Evolutionary conservation across 2,329 filamentous ascomycete species (phyloP).

Genomic region (Calycina herbarum): DNA sequence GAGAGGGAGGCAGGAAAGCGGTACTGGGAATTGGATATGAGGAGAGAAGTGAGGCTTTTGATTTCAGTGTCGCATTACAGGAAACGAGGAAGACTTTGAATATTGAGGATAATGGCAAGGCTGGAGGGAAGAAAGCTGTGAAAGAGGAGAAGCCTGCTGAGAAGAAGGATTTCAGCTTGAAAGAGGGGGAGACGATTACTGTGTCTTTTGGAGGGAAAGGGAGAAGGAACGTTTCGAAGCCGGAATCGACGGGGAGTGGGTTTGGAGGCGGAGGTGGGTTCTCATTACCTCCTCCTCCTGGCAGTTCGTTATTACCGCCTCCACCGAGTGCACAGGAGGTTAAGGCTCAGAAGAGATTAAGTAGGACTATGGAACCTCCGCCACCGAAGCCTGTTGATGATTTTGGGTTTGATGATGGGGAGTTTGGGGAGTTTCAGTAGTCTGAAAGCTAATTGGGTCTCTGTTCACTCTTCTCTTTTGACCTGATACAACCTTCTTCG

Average conservation of each 20-base stretch:
- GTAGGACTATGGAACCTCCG: conserved; percentile 49
- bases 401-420: conserved; percentile 81
- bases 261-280: conserved; percentile 46
- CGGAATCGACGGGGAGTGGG: conserved; percentile 30
- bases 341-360: conserved; percentile 59
- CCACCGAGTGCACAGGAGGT: conserved; percentile 63
- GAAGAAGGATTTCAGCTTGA: conserved; percentile 78
- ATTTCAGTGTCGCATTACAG: conserved; percentile 78
- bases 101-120: conserved; percentile 48
- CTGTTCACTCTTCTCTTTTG: too few species aligned
- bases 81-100: conserved; percentile 72
- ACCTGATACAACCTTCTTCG: too few species aligned
- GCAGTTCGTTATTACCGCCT: conserved; percentile 55
- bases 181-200: conserved; percentile 86
- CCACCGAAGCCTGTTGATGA: conserved; percentile 51
- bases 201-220: conserved; percentile 67
- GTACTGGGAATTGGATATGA: conserved; percentile 84
- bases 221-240: conserved; percentile 28
- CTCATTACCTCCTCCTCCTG: conserved; percentile 68
- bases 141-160: conserved; percentile 44
- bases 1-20: conserved; percentile 73
- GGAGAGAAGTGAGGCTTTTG: conserved; percentile 81
- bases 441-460: too few species aligned
- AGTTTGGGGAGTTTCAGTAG: conserved; percentile 76
- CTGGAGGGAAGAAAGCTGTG: conserved; percentile 35